Percentiles rank a stretch among this genome's conserved stretches.
These are phyloP conservation scores for Calonectria naviculata DNA, from an alignment of 2,329 filamentous ascomycete species.

Conservation along the genomic window DNA sequence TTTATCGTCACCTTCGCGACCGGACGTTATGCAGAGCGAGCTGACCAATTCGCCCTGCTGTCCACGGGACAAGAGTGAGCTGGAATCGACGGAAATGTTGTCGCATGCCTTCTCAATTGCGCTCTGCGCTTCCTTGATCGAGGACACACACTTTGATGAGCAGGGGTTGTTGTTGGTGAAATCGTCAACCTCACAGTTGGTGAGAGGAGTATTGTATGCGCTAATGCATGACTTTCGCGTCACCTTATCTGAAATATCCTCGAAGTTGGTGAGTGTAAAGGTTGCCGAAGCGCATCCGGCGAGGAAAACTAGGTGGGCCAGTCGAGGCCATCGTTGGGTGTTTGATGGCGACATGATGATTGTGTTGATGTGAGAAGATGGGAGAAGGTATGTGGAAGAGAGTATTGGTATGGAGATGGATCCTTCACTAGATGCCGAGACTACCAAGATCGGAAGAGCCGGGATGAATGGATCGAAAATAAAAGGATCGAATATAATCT, in stretches of 20 bases:
- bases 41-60: conserved; percentile 50
- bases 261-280: conserved; percentile 52
- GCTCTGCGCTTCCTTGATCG: conserved; percentile 40
- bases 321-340: conserved; percentile 36
- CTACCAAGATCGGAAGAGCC: background rate
- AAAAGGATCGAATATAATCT: background rate
- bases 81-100: conserved; percentile 33
- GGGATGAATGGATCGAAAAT: conserved; percentile 4
- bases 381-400: conserved; percentile 1
- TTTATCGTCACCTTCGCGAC: background rate
- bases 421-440: background rate
- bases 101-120: conserved; percentile 43
- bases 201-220: conserved; percentile 55
- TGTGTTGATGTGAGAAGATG: background rate
- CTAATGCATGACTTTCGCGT: conserved; percentile 51
- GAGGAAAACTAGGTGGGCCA: conserved; percentile 36
- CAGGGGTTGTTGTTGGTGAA: conserved; percentile 52
- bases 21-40: conserved; percentile 45
- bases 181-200: conserved; percentile 47
- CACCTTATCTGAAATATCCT: conserved; percentile 50
- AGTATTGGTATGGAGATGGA: background rate
- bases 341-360: conserved; percentile 29
- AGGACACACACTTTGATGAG: conserved; percentile 49
- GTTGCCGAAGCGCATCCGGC: conserved; percentile 36
- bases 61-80: conserved; percentile 51